phyloP scores from a whole-genome alignment of 2,329 filamentous ascomycete genomes.

The Aspergillus candidus region DNA sequence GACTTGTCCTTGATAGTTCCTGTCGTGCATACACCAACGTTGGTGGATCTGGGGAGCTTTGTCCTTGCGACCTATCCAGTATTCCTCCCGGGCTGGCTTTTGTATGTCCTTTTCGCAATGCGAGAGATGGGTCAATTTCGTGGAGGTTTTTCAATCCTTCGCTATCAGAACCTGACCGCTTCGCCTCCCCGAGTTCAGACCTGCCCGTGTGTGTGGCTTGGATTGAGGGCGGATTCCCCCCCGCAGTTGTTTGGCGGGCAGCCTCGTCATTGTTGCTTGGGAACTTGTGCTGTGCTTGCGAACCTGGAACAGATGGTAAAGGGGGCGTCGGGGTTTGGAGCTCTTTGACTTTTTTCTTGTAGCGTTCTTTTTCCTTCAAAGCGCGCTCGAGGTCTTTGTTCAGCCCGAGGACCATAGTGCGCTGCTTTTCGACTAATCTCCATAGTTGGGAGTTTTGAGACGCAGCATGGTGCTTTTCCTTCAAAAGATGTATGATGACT shows the following conservation, averaged over 20 bases:
- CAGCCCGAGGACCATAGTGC: slow-evolving; percentile 84
- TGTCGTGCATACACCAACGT: slow-evolving; percentile 9
- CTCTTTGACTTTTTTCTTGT: slow-evolving; percentile 85
- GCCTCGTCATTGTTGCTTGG: slow-evolving; percentile 1
- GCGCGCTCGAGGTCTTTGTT: slow-evolving; percentile 91
- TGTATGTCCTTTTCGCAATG: too few species aligned
- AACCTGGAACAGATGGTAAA: slow-evolving; percentile 19
- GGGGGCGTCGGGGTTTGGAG: slow-evolving; percentile 46
- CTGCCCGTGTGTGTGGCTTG: too few species aligned
- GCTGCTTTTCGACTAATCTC: slow-evolving; percentile 93
- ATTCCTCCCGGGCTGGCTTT: too few species aligned
- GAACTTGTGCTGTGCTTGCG: slow-evolving; percentile 6
- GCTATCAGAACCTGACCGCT: too few species aligned
- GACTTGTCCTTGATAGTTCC: slow-evolving; percentile 13
- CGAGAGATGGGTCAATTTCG: too few species aligned
- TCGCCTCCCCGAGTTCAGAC: too few species aligned
- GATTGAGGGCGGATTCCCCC: neutral
- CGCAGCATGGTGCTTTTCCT: slow-evolving; percentile 82
- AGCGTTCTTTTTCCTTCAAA: slow-evolving; percentile 89
- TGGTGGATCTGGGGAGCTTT: slow-evolving; percentile 5
- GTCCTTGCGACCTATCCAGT: too few species aligned
- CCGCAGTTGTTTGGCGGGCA: neutral
- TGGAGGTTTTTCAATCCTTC: too few species aligned
- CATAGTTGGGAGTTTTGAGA: slow-evolving; percentile 90
- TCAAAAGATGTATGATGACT: slow-evolving; percentile 79